Percentiles rank a stretch among this genome's conserved stretches.
Evolutionary conservation across 345 rosid genomes (phyloP).

Genomic region (Gossypium mustelinum): DNA sequence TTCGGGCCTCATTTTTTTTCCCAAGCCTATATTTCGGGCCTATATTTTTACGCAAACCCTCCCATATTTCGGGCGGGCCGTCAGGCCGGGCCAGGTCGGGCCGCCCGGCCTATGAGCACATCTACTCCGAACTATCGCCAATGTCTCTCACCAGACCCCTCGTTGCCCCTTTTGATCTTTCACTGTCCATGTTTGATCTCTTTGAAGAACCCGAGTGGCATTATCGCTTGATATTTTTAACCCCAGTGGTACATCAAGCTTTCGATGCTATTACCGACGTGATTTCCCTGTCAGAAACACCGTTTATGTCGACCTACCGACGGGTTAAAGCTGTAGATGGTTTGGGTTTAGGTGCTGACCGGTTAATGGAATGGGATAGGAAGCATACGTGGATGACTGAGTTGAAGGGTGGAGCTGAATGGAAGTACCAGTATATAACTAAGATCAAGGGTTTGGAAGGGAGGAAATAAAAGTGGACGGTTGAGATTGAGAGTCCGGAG

Average conservation of each 20-base stretch:
- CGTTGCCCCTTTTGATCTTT: background rate
- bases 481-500: background rate
- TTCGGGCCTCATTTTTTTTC: too few relatives aligned
- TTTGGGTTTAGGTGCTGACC: background rate
- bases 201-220: background rate
- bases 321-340: background rate
- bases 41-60: too few relatives aligned
- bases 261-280: background rate
- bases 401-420: background rate
- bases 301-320: background rate
- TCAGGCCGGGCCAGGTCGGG: too few relatives aligned
- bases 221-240: background rate
- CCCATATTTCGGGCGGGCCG: too few relatives aligned
- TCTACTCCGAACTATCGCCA: background rate
- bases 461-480: constrained; percentile 3
- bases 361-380: constrained; percentile 1
- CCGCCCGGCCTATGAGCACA: too few relatives aligned
- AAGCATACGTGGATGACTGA: constrained; percentile 4
- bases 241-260: background rate
- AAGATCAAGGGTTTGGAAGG: constrained; percentile 1
- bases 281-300: background rate
- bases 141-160: background rate
- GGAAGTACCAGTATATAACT: background rate
- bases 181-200: background rate
- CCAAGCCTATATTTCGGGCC: too few relatives aligned